Conservation (phyloP, 768 basidiomycete species). For the Amanita phalloides region DNA sequence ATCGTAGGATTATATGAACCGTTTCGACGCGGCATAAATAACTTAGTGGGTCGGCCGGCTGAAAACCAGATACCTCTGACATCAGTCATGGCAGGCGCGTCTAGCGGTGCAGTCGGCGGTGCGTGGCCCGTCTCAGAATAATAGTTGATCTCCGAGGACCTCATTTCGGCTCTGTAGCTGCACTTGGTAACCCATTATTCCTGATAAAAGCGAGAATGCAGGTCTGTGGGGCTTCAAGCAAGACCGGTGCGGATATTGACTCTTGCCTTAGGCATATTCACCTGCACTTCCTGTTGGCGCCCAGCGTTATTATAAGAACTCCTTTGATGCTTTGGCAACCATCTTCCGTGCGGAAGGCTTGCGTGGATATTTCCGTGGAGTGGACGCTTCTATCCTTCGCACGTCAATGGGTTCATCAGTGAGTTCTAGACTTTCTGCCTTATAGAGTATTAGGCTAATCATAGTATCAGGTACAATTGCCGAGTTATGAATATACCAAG, state of each 20-base stretch:
- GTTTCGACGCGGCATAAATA: conserved; percentile 64
- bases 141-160: neutral
- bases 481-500: conserved; percentile 93
- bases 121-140: conserved; percentile 7
- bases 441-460: neutral
- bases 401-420: conserved; percentile 92
- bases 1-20: conserved; percentile 89
- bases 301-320: conserved; percentile 85
- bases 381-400: conserved; percentile 87
- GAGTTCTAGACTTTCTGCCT: neutral
- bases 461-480: conserved; percentile 71
- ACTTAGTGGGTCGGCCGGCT: conserved; percentile 47
- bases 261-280: conserved; percentile 66
- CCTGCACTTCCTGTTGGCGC: conserved; percentile 90
- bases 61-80: conserved; percentile 64
- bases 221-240: conserved; percentile 25
- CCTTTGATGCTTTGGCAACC: conserved; percentile 69
- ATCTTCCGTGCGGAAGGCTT: conserved; percentile 73
- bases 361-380: conserved; percentile 78
- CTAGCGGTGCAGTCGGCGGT: conserved; percentile 90
- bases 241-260: neutral
- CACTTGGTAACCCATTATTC: conserved; percentile 84
- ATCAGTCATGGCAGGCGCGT: conserved; percentile 78
- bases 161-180: conserved; percentile 28
- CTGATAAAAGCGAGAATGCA: conserved; percentile 98